phyloP scores from a whole-genome alignment of 345 rosid species.

The Moricandia moricandioides region DNA sequence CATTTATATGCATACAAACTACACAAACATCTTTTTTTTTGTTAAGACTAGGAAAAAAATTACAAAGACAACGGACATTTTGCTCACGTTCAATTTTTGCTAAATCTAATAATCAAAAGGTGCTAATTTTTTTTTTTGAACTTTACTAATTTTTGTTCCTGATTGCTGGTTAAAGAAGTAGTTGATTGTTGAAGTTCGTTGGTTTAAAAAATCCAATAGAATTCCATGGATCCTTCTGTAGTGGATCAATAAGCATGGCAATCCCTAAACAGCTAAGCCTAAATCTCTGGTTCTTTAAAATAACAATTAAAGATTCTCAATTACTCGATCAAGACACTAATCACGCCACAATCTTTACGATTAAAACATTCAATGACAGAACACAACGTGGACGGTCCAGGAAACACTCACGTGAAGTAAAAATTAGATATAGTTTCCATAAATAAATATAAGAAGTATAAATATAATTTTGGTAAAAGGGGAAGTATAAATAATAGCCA shows the following conservation, averaged over 20 bases:
- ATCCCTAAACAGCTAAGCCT: constrained; percentile 47
- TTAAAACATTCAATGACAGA: constrained; percentile 23
- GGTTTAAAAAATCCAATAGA: constrained; percentile 26
- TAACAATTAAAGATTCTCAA: constrained; percentile 45
- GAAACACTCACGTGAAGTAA: constrained; percentile 26
- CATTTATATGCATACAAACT: neutral
- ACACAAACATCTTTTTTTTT: neutral
- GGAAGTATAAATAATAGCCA: neutral
- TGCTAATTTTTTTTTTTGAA: neutral
- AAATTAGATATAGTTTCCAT: constrained; percentile 10
- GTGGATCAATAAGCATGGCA: constrained; percentile 34
- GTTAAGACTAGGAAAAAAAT: neutral
- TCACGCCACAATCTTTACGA: constrained; percentile 28
- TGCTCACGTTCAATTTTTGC: neutral
- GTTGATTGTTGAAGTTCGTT: constrained; percentile 8
- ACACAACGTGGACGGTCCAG: constrained; percentile 38
- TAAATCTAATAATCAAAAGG: neutral
- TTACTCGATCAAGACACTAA: constrained; percentile 35
- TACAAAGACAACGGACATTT: neutral
- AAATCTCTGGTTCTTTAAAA: constrained; percentile 22
- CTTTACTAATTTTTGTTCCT: neutral
- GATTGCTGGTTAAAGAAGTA: neutral
- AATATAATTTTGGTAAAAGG: neutral
- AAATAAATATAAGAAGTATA: neutral
- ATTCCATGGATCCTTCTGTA: constrained; percentile 14